These are phyloP conservation scores for Truncatella angustata DNA, from an alignment of 2,329 filamentous ascomycete species.

Conservation along the genomic window DNA sequence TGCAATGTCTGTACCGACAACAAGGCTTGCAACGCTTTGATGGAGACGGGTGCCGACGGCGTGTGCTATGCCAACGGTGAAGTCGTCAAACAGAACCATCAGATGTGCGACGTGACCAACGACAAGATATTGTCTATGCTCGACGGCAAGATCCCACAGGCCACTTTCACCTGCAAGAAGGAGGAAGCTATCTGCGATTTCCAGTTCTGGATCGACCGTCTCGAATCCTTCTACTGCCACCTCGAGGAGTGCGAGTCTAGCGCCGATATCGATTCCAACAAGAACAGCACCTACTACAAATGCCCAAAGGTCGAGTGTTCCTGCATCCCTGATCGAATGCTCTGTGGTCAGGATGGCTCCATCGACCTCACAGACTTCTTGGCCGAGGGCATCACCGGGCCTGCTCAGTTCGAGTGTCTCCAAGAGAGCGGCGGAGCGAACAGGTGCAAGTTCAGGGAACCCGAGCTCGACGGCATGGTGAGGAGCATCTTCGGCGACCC, in stretches of 20 bases:
- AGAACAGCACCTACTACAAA: conserved; percentile 80
- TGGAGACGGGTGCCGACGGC: conserved; percentile 77
- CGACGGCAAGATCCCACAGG: conserved; percentile 81
- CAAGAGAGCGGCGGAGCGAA: conserved; percentile 62
- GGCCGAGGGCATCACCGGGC: conserved; percentile 77
- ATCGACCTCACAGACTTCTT: conserved; percentile 92
- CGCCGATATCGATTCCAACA: conserved; percentile 64
- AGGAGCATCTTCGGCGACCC: conserved; percentile 85
- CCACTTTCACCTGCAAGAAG: conserved; percentile 87
- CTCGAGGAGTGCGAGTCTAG: conserved; percentile 76
- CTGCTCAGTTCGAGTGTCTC: conserved; percentile 77
- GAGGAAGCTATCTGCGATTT: conserved; percentile 82
- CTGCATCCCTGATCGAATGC: conserved; percentile 87
- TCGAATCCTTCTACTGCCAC: conserved; percentile 95
- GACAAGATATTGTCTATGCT: conserved; percentile 86
- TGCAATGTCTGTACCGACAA: conserved; percentile 92
- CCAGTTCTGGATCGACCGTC: conserved; percentile 95
- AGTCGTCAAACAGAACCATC: conserved; percentile 90
- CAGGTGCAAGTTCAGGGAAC: conserved; percentile 82
- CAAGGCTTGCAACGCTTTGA: conserved; percentile 81
- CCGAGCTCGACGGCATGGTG: conserved; percentile 89
- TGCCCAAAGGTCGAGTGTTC: conserved; percentile 84
- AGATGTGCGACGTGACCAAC: conserved; percentile 98
- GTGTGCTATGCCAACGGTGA: conserved; percentile 91
- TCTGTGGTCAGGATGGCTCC: conserved; percentile 88